These are phyloP conservation scores for Trichopus zeylanicus DNA, from an alignment of 116 monocot species.

Conservation along the genomic window DNA sequence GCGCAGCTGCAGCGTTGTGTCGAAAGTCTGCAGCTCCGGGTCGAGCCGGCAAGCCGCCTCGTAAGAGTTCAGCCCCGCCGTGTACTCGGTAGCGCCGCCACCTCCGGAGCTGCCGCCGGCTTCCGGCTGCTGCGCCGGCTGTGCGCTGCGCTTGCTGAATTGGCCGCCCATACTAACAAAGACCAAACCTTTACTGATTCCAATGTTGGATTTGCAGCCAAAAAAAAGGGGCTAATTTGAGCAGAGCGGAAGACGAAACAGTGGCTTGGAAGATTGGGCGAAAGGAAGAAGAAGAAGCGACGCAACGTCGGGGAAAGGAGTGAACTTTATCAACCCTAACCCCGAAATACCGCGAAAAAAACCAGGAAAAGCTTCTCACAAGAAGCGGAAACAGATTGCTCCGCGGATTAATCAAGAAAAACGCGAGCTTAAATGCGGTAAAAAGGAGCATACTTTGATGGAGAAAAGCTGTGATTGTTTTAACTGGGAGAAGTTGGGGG, in stretches of 20 bases:
- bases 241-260: constrained; percentile 8
- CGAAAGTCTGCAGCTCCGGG: constrained; percentile 50
- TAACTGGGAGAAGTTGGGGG: neutral
- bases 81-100: constrained; percentile 7
- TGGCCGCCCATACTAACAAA: constrained; percentile 16
- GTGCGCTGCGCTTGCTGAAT: constrained; percentile 15
- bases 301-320: neutral
- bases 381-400: neutral
- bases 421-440: neutral
- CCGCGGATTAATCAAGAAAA: neutral
- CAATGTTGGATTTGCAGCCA: neutral
- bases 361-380: too few species aligned
- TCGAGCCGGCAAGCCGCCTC: constrained; percentile 39
- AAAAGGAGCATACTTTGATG: neutral
- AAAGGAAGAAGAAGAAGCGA: neutral
- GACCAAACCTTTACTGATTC: constrained; percentile 1
- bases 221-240: too few species aligned
- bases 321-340: neutral
- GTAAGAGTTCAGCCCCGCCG: constrained; percentile 47
- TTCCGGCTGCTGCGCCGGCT: neutral
- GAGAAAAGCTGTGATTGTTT: neutral
- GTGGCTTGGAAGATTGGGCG: neutral
- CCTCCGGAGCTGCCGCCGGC: neutral
- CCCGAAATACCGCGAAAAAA: neutral
- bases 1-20: constrained; percentile 44